Percentiles rank a stretch among this genome's conserved stretches.
Evolutionary conservation across 768 basidiomycete species (phyloP).

Genomic region (Lactifluus echinatus): DNA sequence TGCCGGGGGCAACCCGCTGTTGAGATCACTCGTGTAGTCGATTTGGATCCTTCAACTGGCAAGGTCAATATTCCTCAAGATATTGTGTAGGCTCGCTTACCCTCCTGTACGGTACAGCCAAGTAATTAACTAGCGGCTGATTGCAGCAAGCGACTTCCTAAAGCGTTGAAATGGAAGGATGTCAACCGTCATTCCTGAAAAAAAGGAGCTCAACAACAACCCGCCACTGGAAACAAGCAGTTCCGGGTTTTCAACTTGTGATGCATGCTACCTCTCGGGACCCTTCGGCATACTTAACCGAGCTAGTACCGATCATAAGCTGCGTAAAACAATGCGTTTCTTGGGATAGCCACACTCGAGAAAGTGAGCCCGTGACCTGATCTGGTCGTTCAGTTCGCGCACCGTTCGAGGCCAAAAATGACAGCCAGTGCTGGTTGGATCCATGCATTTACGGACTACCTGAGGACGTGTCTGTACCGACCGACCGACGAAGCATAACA

Average conservation of each 20-base stretch:
- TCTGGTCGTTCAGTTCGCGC: background rate
- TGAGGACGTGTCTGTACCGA: background rate
- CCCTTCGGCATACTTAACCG: background rate
- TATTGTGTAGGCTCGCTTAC: background rate
- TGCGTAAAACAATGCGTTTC: background rate
- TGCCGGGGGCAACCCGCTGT: conserved; percentile 58
- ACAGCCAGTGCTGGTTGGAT: background rate
- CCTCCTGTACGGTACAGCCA: background rate
- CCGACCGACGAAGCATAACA: background rate
- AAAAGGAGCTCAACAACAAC: background rate
- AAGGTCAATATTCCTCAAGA: conserved; percentile 42
- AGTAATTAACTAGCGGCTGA: background rate
- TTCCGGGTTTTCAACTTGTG: background rate
- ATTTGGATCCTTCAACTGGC: conserved; percentile 39
- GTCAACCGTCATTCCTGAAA: conserved; percentile 3
- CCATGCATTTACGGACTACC: background rate
- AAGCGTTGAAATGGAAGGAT: conserved; percentile 22
- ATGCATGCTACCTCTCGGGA: background rate
- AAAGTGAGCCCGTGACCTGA: background rate
- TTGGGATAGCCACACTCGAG: background rate
- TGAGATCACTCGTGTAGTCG: conserved; percentile 56
- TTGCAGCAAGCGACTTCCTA: conserved; percentile 21
- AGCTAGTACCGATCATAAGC: background rate
- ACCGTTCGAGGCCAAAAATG: background rate
- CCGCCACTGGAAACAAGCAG: background rate